phyloP scores from a whole-genome alignment of 352 stramenopile species.

The Pythium insidiosum region DNA sequence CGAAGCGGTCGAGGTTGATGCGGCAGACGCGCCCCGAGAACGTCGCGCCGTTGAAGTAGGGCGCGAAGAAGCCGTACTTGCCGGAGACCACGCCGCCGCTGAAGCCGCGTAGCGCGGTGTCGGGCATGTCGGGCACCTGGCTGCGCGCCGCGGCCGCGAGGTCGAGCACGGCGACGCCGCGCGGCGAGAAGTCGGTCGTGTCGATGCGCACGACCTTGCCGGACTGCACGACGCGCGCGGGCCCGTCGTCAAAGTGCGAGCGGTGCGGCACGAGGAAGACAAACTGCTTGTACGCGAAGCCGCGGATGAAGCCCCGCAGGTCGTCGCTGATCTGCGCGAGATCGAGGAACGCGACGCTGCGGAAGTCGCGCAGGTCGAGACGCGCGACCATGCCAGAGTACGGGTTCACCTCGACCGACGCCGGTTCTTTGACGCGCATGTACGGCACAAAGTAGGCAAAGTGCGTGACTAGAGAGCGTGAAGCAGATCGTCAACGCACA shows the following conservation, averaged over 20 bases:
- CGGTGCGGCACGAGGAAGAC: slow-evolving; percentile 61
- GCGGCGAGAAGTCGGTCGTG: slow-evolving; percentile 46
- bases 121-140: slow-evolving; percentile 58
- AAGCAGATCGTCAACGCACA: neutral
- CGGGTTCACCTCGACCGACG: slow-evolving; percentile 27
- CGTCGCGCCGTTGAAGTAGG: slow-evolving; percentile 54
- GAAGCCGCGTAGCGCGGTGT: slow-evolving; percentile 60
- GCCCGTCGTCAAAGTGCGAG: slow-evolving; percentile 18
- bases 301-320: slow-evolving; percentile 54
- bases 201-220: slow-evolving; percentile 71
- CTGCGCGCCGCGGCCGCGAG: slow-evolving; percentile 39
- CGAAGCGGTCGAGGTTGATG: slow-evolving; percentile 72
- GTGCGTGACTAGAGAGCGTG: slow-evolving; percentile 31
- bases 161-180: slow-evolving; percentile 44
- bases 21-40: slow-evolving; percentile 72
- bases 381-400: slow-evolving; percentile 58
- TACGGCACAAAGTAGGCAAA: slow-evolving; percentile 72
- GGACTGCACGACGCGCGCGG: slow-evolving; percentile 21
- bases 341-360: slow-evolving; percentile 36
- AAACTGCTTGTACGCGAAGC: slow-evolving; percentile 71
- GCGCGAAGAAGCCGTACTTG: slow-evolving; percentile 78
- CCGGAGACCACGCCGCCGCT: slow-evolving; percentile 53
- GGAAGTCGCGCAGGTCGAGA: slow-evolving; percentile 59
- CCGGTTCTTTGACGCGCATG: slow-evolving; percentile 34
- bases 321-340: slow-evolving; percentile 35